Base-by-base conservation (phyloP, 2,329 filamentous ascomycete genomes). In the Aspergillus sp. region DNA sequence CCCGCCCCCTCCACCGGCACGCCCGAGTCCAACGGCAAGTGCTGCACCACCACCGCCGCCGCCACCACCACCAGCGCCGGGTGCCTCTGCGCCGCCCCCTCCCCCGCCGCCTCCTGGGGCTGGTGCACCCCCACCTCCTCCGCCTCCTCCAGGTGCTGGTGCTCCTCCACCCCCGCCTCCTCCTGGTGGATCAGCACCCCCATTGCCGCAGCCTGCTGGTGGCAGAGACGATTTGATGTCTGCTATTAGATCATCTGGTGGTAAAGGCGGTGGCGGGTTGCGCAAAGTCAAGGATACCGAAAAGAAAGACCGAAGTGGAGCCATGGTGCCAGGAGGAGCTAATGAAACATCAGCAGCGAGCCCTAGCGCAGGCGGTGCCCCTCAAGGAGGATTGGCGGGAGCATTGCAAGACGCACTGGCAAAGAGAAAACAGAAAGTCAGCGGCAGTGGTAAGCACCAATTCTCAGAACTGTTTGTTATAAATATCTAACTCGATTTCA, bases 371-470 rank as follows among this genome's bases (percentile, higher is more conserved):
- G 83, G 84, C 11, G 85, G 76, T 37, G 73, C 69, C 45, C 74
- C 74, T 56, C 77, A 75, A 45, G 78, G 86, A 56, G 87, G 86
- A 37, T 85, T 97, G 83, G 91, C 91, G 20, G 91, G 89, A 77
- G 93, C 91, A 48, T 78, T 96, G 66, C 90, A 90, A 59, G 88
- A 86, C 59, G 89, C 89, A 57, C 76, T 93, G 67, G 86, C 88
- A 70, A 89, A 90, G 78, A 84, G 93, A 74, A 97, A 97, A 81
- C 86, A 91, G 75, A 96, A 96, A 82, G 93, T 97, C 73, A 91
- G 90, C 77, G 89, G 90, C 73, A 96, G 91, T 82, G 93, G 93
- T 97, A 86, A 86, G 90, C 88, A 13, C 24, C 27, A 40, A 44
- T 5, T 34, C 17, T 27, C 20, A 30, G 22, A 30, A 45, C 5